A percentile compares a stretch with the other conserved stretches of the same genome.
phyloP scores from a whole-genome alignment of 495 filamentous ascomycete species.

The Podospora didyma region DNA sequence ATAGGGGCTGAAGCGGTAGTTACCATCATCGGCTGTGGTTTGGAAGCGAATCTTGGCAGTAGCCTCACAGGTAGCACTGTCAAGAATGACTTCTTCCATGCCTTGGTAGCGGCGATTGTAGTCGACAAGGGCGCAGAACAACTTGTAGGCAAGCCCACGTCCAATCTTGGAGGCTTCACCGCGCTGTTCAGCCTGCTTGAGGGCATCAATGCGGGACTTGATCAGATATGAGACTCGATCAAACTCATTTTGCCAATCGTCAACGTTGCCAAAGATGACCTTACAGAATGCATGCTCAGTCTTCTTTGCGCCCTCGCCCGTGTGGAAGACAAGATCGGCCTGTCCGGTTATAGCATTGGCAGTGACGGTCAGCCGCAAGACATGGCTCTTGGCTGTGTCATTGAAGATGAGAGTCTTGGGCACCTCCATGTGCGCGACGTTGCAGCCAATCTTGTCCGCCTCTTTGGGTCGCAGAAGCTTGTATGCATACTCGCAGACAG shows the following conservation, averaged over 20 bases:
- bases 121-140: slow-evolving; percentile 68
- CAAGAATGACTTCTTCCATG: slow-evolving; percentile 73
- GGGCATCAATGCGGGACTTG: slow-evolving; percentile 45
- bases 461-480: slow-evolving; percentile 54
- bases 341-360: slow-evolving; percentile 35
- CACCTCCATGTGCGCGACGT: slow-evolving; percentile 62
- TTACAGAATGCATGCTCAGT: slow-evolving; percentile 49
- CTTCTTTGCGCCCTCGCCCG: slow-evolving; percentile 39
- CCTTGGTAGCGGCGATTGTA: slow-evolving; percentile 65
- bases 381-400: slow-evolving; percentile 46
- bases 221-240: slow-evolving; percentile 55
- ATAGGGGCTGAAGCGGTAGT: slow-evolving; percentile 63
- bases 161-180: slow-evolving; percentile 58
- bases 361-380: slow-evolving; percentile 40
- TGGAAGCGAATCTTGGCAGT: slow-evolving; percentile 67
- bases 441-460: slow-evolving; percentile 49
- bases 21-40: slow-evolving; percentile 52
- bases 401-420: slow-evolving; percentile 68
- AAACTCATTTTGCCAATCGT: slow-evolving; percentile 51
- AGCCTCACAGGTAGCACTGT: slow-evolving; percentile 67
- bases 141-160: slow-evolving; percentile 71
- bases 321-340: slow-evolving; percentile 37
- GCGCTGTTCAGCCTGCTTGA: slow-evolving; percentile 47
- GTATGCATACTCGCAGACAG: slow-evolving; percentile 64
- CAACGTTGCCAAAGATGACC: slow-evolving; percentile 42